A percentile compares a stretch with the other conserved stretches of the same genome.
Evolutionary conservation across 2,329 filamentous ascomycete genomes (phyloP).

Genomic region (Rutstroemia sydowiana): DNA sequence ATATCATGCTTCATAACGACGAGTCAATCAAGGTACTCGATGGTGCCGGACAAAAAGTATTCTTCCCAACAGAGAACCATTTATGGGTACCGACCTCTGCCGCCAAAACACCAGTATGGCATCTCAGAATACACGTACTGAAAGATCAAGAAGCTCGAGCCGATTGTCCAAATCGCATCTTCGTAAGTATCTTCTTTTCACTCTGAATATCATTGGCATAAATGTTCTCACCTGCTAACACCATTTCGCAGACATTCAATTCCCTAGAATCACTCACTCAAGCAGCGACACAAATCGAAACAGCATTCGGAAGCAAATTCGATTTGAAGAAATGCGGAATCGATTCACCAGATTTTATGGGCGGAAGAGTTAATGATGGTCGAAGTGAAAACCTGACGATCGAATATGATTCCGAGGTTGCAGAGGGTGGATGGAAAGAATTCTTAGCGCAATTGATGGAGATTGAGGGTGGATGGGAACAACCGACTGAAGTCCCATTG

Average conservation of each 20-base stretch:
- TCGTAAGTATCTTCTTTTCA: conserved; percentile 17
- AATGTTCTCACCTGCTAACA: not conserved
- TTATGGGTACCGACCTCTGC: conserved; percentile 17
- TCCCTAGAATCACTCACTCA: conserved; percentile 19
- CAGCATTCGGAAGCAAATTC: conserved; percentile 18
- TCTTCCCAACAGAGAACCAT: conserved; percentile 9
- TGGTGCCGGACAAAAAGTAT: conserved; percentile 19
- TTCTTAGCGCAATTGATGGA: conserved; percentile 16
- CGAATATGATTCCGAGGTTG: conserved; percentile 18
- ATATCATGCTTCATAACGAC: conserved; percentile 5
- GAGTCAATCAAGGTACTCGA: not conserved
- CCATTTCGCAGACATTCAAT: conserved; percentile 18
- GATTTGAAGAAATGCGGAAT: conserved; percentile 21
- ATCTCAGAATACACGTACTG: conserved; percentile 20
- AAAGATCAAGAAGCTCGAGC: conserved; percentile 21
- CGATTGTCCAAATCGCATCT: conserved; percentile 18
- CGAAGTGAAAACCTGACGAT: conserved; percentile 23
- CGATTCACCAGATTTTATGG: conserved; percentile 21
- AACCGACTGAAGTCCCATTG: conserved; percentile 4
- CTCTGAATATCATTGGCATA: not conserved
- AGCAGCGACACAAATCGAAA: conserved; percentile 22
- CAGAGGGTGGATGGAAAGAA: conserved; percentile 15
- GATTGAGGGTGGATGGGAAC: conserved; percentile 21
- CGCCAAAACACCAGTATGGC: conserved; percentile 16
- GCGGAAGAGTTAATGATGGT: conserved; percentile 22